These are phyloP conservation scores for Podospora conica DNA, from an alignment of 495 filamentous ascomycete genomes.

Conservation along the genomic window DNA sequence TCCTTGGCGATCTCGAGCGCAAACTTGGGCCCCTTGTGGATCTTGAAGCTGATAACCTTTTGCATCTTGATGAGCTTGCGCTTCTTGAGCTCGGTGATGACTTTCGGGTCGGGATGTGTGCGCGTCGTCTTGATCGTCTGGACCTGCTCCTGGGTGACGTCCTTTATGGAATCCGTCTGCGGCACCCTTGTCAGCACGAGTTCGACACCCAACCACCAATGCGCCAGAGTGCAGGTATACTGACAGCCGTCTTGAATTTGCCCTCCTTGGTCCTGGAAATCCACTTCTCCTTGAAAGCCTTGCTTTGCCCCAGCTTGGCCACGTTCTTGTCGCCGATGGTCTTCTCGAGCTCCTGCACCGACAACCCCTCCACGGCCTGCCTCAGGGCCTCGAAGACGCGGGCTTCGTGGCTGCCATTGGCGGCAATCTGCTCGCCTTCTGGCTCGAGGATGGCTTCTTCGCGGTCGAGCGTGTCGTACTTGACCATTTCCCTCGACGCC, in stretches of 20 bases:
- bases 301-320: constrained; percentile 86
- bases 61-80: constrained; percentile 74
- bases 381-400: constrained; percentile 86
- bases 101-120: constrained; percentile 62
- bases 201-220: background rate
- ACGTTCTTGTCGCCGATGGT: constrained; percentile 74
- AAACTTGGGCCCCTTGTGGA: constrained; percentile 81
- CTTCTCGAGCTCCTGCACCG: constrained; percentile 68
- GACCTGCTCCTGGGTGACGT: constrained; percentile 69
- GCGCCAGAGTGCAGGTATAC: background rate
- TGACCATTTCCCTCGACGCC: constrained; percentile 74
- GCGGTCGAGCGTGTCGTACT: constrained; percentile 72
- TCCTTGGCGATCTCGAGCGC: constrained; percentile 80
- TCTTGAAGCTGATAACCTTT: constrained; percentile 79
- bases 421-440: constrained; percentile 71
- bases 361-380: constrained; percentile 69
- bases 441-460: constrained; percentile 73
- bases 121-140: constrained; percentile 60
- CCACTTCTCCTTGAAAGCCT: constrained; percentile 95
- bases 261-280: constrained; percentile 79
- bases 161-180: constrained; percentile 63
- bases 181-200: constrained; percentile 10
- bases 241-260: constrained; percentile 9
- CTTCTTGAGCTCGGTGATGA: constrained; percentile 75
- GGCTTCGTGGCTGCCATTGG: constrained; percentile 88